Evolutionary conservation across 192 early-diverging fungal genomes (phyloP), one percentile per base, ranked within the genome.

Genomic region (Coemansia sp.): DNA sequence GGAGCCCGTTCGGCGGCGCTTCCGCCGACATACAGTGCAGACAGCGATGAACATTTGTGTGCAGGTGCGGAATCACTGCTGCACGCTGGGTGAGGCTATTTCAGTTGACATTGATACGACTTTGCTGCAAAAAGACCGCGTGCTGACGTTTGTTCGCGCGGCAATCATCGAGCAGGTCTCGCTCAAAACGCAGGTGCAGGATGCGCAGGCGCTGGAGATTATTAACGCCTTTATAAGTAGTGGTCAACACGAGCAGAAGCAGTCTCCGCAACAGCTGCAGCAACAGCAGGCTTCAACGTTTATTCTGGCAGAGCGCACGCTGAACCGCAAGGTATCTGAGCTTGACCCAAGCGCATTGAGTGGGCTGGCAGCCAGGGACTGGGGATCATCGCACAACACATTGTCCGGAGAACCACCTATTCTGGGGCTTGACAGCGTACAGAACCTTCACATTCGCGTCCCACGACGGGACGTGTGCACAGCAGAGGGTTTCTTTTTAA

Each of bases 11-110:
- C 42, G 67, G 63, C 74, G 79, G 19, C 33, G 66, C 32, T 73
- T 82, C 67, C 66, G 79, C 57, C 63, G 71, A 21, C 67, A 72
- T 23, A 67, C 64, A 7, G 74, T 73, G 25, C 74, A 72, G 51
- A 75, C 74, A 6, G 79, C 74, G 21, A 82, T 82, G 79, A 73
- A 75, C 52, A 82, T 82, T 27, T 82, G 74, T 61, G 74, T 82
- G 39, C 79, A 71, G 51, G 79, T 82, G 55, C 68, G 67, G 46
- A 82, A 82, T 71, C 79, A 82, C 65, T 82, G 79, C 58, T 82
- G 79, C 57, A 82, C 79, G 11, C 59, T 82, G 50, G 79, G 79
- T 29, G 79, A 82, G 58, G 59, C 79, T 3, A 82, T 82, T 20
- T 10, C 71, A 4, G 70, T 82, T 2, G 79, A 82, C 29, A 71